Evolutionary conservation across 2,329 filamentous ascomycete species (phyloP).

Genomic region (Fusarium subtropicale): DNA sequence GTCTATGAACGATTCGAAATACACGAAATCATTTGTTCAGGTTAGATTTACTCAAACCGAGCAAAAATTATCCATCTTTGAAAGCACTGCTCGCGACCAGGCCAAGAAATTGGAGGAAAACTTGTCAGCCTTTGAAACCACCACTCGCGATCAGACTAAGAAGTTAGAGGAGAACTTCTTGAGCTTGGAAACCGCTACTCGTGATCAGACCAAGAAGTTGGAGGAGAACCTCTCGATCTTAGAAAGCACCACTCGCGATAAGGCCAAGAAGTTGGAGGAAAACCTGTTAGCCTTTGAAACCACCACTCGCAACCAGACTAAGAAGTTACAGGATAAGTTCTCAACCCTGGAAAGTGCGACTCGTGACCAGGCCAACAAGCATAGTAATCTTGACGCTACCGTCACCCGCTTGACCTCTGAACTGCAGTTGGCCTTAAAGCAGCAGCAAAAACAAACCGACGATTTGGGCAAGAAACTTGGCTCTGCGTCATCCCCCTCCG

Average conservation of each 20-base stretch:
- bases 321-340: conserved; percentile 4
- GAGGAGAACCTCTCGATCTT: not conserved
- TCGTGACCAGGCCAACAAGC: conserved; percentile 6
- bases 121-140: conserved; percentile 2
- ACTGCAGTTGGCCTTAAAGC: no score
- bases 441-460: not conserved
- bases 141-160: not conserved
- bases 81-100: conserved; percentile 5
- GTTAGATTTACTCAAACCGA: not conserved
- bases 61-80: not conserved
- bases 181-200: conserved; percentile 3
- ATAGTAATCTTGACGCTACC: not conserved
- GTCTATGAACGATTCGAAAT: not conserved
- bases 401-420: not conserved
- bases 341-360: conserved; percentile 6
- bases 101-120: not conserved
- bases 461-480: not conserved
- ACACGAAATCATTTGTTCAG: not conserved
- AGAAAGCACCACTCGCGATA: conserved; percentile 1
- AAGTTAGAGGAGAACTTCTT: conserved; percentile 5
- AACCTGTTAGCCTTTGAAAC: not conserved
- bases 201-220: conserved; percentile 4
- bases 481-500: not conserved
- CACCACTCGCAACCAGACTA: not conserved
- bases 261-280: not conserved